phyloP scores from a whole-genome alignment of 176 grass and related monocot species.

The Cenchrus fungigraminus region DNA sequence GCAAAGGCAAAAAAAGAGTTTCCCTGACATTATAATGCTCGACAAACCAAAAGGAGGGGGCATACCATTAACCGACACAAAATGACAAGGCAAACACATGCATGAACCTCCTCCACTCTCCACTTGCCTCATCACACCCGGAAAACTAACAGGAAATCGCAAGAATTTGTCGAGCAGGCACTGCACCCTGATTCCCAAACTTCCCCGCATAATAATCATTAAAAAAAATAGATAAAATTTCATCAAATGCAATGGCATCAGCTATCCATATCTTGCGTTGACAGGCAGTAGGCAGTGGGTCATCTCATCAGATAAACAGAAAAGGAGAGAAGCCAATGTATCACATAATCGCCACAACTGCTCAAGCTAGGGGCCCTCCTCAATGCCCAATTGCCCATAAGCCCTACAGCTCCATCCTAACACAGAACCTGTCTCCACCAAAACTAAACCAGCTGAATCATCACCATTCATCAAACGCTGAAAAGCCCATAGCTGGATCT shows the following conservation, averaged over 20 bases:
- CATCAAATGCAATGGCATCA: not conserved
- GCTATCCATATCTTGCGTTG: not conserved
- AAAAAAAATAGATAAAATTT: not conserved
- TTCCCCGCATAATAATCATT: not conserved
- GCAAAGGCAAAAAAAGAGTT: not conserved
- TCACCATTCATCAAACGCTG: not conserved
- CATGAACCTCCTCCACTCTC: not conserved
- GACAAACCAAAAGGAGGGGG: not conserved
- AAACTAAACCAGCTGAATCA: not conserved
- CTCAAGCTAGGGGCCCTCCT: not conserved
- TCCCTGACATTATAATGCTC: not conserved
- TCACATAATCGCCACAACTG: not conserved
- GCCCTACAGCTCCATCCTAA: slow-evolving; percentile 2
- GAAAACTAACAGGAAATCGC: not conserved
- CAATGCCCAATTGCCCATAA: not conserved
- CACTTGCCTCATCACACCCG: not conserved
- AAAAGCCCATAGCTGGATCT: slow-evolving; percentile 12
- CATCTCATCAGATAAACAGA: not conserved
- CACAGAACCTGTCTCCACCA: not conserved
- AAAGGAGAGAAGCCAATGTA: not conserved
- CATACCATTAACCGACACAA: not conserved
- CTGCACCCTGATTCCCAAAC: not conserved
- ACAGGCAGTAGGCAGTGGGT: too few species aligned
- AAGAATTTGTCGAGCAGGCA: not conserved
- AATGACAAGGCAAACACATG: not conserved